phyloP scores from a whole-genome alignment of 202 grass and related monocot species.

The Zoysia matrella region DNA sequence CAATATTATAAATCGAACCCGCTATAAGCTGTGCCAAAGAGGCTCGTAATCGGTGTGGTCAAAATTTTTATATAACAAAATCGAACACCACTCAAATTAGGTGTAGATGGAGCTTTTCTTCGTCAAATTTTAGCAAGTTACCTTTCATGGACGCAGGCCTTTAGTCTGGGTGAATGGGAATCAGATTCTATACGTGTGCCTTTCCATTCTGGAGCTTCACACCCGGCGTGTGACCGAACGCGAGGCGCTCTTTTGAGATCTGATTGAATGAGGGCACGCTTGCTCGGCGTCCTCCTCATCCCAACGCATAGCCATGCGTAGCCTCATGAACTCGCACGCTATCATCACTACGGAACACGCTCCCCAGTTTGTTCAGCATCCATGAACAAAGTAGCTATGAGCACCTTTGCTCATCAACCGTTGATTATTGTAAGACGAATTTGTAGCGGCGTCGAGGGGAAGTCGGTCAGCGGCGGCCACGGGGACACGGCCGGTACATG shows the following conservation, averaged over 20 bases:
- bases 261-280: background rate
- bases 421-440: background rate
- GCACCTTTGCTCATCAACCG: background rate
- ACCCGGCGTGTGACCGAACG: constrained; percentile 31
- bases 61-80: no score
- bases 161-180: background rate
- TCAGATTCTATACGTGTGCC: background rate
- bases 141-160: background rate
- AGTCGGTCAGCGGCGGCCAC: background rate
- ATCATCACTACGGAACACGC: constrained; percentile 1
- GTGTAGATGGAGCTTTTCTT: no score
- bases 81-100: no score
- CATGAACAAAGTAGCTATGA: background rate
- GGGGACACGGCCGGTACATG: background rate
- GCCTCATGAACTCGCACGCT: constrained; percentile 4
- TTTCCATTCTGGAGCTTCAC: constrained; percentile 27
- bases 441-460: background rate
- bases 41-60: no score
- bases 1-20: no score
- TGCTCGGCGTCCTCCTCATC: background rate
- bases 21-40: no score
- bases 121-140: background rate
- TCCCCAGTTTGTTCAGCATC: background rate
- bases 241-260: background rate
- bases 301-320: background rate